Base-by-base conservation (phyloP, 768 basidiomycete species). In the Lactarius indigo region DNA sequence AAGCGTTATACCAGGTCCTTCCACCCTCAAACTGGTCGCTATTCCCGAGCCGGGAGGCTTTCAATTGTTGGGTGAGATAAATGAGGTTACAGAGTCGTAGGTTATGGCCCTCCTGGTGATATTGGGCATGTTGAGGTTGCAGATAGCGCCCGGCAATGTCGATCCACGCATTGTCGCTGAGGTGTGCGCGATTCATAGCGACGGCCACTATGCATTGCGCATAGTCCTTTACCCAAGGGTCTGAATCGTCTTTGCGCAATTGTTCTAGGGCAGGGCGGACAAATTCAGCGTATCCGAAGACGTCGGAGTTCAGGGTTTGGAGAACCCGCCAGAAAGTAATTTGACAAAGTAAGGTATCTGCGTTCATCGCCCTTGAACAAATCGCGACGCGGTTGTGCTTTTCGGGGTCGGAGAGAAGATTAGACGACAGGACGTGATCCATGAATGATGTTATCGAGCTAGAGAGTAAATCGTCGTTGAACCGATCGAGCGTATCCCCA, bases 151-250 rank as follows among this genome's bases (percentile, higher is more conserved):
- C 23, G 17, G 60, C 26, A 13, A 65, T 15, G 3, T 20, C 33
- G 42, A 31, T 18, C 64, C 64, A 61, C 1, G 44, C 30, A 3
- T 10, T 1, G 3, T 47, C 17, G 1, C 37, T 6, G 18, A 42
- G 26, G 15, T 35, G 17, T 4, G 39, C 17, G 20, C 55, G 41
- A 7, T 28, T 47, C 9, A 65, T 61, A 10, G 59, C 59, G 6
- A 61, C 6, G 41, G 64, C 64, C 3, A 61, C 20, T 33, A 65
- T 61, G 17, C 59, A 65, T 6, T 37, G 54, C 30, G 64, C 59
- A 35, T 57, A 42, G 30, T 56, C 26, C 20, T 26, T 37, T 20
- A 54, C 3, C 37, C 12, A 58, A 7, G 20, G 15, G 6, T 47
- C 59, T 17, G 59, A 5, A 20, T 60, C 59, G 1, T 47, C 59